Evolutionary conservation across 1,139 yeast species (phyloP), one percentile per base, ranked within the genome.

Genomic region (Eremothecium sinecaudum): DNA sequence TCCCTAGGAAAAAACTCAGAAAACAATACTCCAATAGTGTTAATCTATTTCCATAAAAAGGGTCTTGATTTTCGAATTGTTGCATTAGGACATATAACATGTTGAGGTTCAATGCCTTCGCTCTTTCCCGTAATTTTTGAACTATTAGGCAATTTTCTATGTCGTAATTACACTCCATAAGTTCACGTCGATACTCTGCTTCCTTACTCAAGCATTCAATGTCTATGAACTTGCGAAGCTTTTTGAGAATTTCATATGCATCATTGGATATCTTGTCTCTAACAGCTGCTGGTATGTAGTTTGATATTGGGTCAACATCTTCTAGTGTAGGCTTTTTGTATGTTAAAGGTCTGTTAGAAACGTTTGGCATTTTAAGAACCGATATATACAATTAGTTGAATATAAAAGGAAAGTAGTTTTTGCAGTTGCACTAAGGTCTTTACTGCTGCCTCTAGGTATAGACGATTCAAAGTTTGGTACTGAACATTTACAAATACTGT

Each of bases 1-100:
- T 63, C 15, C 84, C 84, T 54, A 77, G 63, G 47, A 74, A 75
- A 48, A 72, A 75, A 2, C 81, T 80, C 83, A 77, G 75, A 38
- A 77, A 59, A 0, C 79, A 83, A 50, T 77, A 77, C 50, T 77
- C 84, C 48, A 77, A 59, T 52, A 77, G 77, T 36, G 80, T 65
- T 53, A 28, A 25, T 22, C 32, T 18, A 16, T 31, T 35, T 11
- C 27, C 32, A 19, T 31, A 28, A n/a, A 35, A 31, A n/a, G 28
- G 18, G 5, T 53, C 75, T 7, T 79, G 80, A 2, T 81, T 75
- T 19, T 80, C 79, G 43, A 75, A 79, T 10, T 64, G 52, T 53
- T 75, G 74, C 42, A 66, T 69, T 27, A 77, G 70, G 38, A 77
- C 61, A 48, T 76, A 77, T 63, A 77, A 56, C 53, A 77, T 76